Base-by-base conservation (phyloP, 2,329 filamentous ascomycete genomes). In the Camillea tinctor region DNA sequence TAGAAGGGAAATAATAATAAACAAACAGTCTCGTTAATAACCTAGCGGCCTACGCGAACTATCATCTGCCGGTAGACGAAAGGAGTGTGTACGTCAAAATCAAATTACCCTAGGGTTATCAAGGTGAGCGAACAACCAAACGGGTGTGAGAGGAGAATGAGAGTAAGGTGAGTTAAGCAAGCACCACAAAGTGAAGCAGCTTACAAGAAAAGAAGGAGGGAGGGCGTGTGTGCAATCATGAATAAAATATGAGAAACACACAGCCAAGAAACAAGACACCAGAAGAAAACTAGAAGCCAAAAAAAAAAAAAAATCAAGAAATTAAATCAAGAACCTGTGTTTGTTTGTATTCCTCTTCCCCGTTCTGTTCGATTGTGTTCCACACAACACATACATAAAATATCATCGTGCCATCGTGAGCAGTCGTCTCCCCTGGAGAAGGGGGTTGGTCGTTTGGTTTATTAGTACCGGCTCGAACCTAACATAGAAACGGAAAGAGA, bases 311-410 rank as follows among this genome's bases (percentile, higher is more conserved):
- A 44, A 13, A 8, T 17, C 4, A 40, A 40, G 15, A 54, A 36
- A 21, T 20, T 44, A 4, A 40, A 44, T 19, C 4, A 40, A 51
- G 36, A 52, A 23, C 51, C 48, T 52, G n/a, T 44, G 13, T 7
- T 54, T 22, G 23, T 21, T 48, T 55, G 26, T 54, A 9, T 9
- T 30, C 1, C 13, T 30, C 13, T 30, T 30, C 13, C 13, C 26
- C 26, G 26, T 7, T 30, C 2, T 30, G 13, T 30, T 56, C 57
- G 30, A 55, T 58, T 52, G 21, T 50, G 56, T 50, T 58, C 56
- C 53, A 57, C 54, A 30, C 52, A 54, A 3, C 50, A 52, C 22
- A 52, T 23, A 26, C 49, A 19, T 52, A 30, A 23, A 6, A 17
- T 15, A 44, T 44, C 13, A 44, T 44, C 36, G 17, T 15, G 36